phyloP scores from a whole-genome alignment of 1,284 basidiomycete species.

The Ustilago loliicola region DNA sequence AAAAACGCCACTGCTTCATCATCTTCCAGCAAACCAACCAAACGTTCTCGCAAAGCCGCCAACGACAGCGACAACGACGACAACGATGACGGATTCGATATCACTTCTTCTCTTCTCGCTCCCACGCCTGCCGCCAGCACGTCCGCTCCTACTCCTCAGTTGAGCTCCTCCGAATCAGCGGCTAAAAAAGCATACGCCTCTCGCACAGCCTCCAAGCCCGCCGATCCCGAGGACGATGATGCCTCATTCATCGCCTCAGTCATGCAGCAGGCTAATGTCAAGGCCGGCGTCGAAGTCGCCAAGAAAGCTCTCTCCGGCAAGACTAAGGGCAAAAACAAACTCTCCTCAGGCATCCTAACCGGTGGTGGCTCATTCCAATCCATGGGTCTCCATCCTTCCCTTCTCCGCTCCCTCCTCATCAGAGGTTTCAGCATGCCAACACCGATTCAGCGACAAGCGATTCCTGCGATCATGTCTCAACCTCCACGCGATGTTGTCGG shows the following conservation, averaged over 20 bases:
- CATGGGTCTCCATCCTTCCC: conserved; percentile 78
- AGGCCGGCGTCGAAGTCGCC: conserved; percentile 63
- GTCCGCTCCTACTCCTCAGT: conserved; percentile 11
- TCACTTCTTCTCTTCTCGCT: conserved; percentile 38
- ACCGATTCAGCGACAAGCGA: conserved; percentile 91
- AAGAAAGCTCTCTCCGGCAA: conserved; percentile 57
- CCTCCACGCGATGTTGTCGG: conserved; percentile 95
- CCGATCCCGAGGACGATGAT: conserved; percentile 61
- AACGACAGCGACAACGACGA: conserved; percentile 20
- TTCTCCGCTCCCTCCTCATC: conserved; percentile 87
- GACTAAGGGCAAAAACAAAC: conserved; percentile 62
- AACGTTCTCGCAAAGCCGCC: conserved; percentile 12
- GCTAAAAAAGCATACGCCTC: conserved; percentile 5
- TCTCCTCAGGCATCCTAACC: conserved; percentile 55
- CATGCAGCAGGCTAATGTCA: conserved; percentile 66
- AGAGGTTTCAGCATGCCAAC: conserved; percentile 95
- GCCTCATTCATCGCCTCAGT: conserved; percentile 66
- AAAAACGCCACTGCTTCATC: conserved; percentile 36
- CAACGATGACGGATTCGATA: conserved; percentile 42
- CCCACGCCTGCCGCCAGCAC: background rate
- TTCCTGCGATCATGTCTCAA: conserved; percentile 84
- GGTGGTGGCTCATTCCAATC: conserved; percentile 70
- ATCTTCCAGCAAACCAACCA: conserved; percentile 24
- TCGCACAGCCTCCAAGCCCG: background rate
- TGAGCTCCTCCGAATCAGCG: conserved; percentile 18